Percentiles rank a stretch among this genome's conserved stretches.
These are phyloP conservation scores for Candida loeiensis DNA, from an alignment of 805 yeast genomes.

Conservation along the genomic window DNA sequence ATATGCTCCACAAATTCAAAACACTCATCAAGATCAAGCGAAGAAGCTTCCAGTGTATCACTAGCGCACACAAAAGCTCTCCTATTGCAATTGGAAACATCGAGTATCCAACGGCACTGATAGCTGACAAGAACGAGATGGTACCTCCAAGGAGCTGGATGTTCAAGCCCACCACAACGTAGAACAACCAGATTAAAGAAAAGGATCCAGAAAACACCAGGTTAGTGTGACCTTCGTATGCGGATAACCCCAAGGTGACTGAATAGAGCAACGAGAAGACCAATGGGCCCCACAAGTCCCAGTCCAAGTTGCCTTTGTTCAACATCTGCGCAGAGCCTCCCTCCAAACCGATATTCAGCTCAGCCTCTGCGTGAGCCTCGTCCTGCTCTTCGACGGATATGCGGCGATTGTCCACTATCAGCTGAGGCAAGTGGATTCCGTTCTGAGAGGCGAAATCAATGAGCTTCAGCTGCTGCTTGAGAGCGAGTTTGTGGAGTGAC, in stretches of 20 bases:
- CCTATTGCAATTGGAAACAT: slow-evolving; percentile 62
- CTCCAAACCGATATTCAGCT: slow-evolving; percentile 17
- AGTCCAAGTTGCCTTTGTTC: slow-evolving; percentile 35
- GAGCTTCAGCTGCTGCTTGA: slow-evolving; percentile 30
- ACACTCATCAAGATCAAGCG: slow-evolving; percentile 46
- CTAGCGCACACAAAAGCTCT: slow-evolving; percentile 43
- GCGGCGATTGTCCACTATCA: slow-evolving; percentile 26
- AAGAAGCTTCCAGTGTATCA: slow-evolving; percentile 46
- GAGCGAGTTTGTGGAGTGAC: slow-evolving; percentile 36
- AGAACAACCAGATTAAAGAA: slow-evolving; percentile 61
- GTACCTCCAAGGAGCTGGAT: slow-evolving; percentile 61
- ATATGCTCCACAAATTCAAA: slow-evolving; percentile 59
- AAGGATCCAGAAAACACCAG: slow-evolving; percentile 62
- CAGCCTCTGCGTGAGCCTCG: slow-evolving; percentile 17
- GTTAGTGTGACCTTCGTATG: slow-evolving; percentile 39
- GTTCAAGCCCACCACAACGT: slow-evolving; percentile 57
- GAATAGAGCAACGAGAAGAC: slow-evolving; percentile 56
- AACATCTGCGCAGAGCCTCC: slow-evolving; percentile 13
- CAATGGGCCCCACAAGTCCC: slow-evolving; percentile 74
- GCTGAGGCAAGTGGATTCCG: slow-evolving; percentile 35
- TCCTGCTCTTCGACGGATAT: slow-evolving; percentile 23
- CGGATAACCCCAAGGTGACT: slow-evolving; percentile 48
- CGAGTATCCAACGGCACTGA: slow-evolving; percentile 68
- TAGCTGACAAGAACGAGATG: slow-evolving; percentile 63
- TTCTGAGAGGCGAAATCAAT: slow-evolving; percentile 33